A percentile compares a stretch with the other conserved stretches of the same genome.
Evolutionary conservation across 1,284 basidiomycete genomes (phyloP).

Genomic region (Boletus mariae): DNA sequence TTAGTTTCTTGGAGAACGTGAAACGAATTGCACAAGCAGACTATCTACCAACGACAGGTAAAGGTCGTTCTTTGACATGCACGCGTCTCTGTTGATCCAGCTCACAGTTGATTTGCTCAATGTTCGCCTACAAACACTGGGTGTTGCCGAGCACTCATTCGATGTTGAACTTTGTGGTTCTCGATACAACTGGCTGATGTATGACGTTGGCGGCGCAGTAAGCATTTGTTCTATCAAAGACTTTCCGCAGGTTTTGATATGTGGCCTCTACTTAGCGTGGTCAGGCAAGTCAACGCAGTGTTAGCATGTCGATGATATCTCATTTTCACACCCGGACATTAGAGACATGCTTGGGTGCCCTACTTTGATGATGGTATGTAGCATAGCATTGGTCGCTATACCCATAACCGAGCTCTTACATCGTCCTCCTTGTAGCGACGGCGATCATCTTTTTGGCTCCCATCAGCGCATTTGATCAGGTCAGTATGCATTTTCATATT

Average conservation of each 20-base stretch:
- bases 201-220: slow-evolving; percentile 78
- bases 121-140: slow-evolving; percentile 73
- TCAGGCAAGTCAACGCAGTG: slow-evolving; percentile 38
- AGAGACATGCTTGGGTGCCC: slow-evolving; percentile 77
- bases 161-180: slow-evolving; percentile 59
- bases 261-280: slow-evolving; percentile 40
- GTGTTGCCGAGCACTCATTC: slow-evolving; percentile 72
- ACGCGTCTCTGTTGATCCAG: slow-evolving; percentile 1
- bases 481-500: slow-evolving; percentile 25
- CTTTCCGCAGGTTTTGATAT: slow-evolving; percentile 4
- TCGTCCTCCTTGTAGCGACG: slow-evolving; percentile 43
- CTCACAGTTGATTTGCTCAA: slow-evolving; percentile 66
- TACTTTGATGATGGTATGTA: slow-evolving; percentile 76
- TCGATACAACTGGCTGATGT: slow-evolving; percentile 69
- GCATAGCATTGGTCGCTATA: slow-evolving; percentile 14
- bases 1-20: slow-evolving; percentile 66
- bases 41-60: slow-evolving; percentile 68
- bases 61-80: neutral
- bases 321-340: slow-evolving; percentile 16
- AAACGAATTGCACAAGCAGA: slow-evolving; percentile 62
- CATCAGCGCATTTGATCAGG: slow-evolving; percentile 81
- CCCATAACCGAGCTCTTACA: slow-evolving; percentile 13
- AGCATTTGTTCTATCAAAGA: slow-evolving; percentile 29
- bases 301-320: slow-evolving; percentile 28
- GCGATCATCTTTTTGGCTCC: slow-evolving; percentile 76